Percentiles rank a stretch among this genome's conserved stretches.
These are phyloP conservation scores for Pseudocercospora macadamiae DNA, from an alignment of 2,329 filamentous ascomycete species.

Conservation along the genomic window DNA sequence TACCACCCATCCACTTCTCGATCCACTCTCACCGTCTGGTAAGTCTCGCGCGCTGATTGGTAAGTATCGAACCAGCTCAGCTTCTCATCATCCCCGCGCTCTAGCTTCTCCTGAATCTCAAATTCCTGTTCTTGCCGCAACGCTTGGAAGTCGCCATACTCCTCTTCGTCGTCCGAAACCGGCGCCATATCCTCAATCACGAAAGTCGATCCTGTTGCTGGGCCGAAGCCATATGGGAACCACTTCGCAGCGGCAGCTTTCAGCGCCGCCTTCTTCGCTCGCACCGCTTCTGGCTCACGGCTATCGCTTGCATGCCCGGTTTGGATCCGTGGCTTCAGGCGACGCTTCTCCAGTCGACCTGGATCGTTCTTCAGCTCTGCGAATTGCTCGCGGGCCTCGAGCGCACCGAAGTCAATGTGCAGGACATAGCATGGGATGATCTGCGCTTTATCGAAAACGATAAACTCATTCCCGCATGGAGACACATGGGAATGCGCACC, in stretches of 20 bases:
- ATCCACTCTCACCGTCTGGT: slow-evolving; percentile 1
- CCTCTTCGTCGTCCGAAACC: slow-evolving; percentile 29
- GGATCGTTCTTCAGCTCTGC: slow-evolving; percentile 28
- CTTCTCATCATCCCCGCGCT: slow-evolving; percentile 10
- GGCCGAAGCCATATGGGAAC: slow-evolving; percentile 53
- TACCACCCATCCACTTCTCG: too few species aligned
- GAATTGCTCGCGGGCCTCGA: slow-evolving; percentile 36
- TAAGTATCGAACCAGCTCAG: slow-evolving; percentile 26
- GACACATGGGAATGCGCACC: slow-evolving; percentile 34
- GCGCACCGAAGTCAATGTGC: slow-evolving; percentile 47
- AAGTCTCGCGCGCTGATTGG: slow-evolving; percentile 20
- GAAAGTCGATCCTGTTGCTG: slow-evolving; percentile 47
- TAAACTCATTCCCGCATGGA: slow-evolving; percentile 45
- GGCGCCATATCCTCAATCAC: slow-evolving; percentile 53
- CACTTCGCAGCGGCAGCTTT: slow-evolving; percentile 50
- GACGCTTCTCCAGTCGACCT: not conserved
- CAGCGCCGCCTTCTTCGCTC: slow-evolving; percentile 43
- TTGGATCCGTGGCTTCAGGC: not conserved
- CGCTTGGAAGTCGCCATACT: slow-evolving; percentile 22
- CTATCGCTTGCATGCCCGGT: not conserved
- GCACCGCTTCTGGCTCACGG: slow-evolving; percentile 40
- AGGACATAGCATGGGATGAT: slow-evolving; percentile 53
- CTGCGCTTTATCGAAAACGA: slow-evolving; percentile 48
- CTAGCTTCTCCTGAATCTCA: slow-evolving; percentile 5
- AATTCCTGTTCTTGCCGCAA: slow-evolving; percentile 12